Percentiles rank a stretch among this genome's conserved stretches.
These are phyloP conservation scores for Aspergillus hiratsukae DNA, from an alignment of 2,329 filamentous ascomycete genomes.

Conservation along the genomic window DNA sequence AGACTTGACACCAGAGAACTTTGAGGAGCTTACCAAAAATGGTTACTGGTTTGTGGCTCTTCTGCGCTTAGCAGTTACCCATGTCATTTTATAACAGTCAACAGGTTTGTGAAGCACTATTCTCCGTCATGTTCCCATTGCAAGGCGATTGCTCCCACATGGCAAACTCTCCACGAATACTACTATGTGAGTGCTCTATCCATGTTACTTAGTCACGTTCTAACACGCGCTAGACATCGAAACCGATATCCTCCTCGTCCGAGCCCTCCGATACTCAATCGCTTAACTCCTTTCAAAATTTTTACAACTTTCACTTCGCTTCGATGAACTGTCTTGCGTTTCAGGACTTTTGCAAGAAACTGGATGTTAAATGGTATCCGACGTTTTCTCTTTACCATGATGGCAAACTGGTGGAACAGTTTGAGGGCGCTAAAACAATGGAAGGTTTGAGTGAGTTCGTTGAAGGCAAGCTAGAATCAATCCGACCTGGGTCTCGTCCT, in stretches of 20 bases:
- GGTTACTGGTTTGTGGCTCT: constrained; percentile 46
- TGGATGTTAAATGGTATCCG: constrained; percentile 68
- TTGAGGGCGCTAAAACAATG: constrained; percentile 66
- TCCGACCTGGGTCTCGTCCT: constrained; percentile 76
- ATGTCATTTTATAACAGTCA: constrained; percentile 11
- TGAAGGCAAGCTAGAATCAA: constrained; percentile 70
- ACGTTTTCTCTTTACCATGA: constrained; percentile 76
- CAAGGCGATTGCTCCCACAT: constrained; percentile 72
- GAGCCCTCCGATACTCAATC: constrained; percentile 48
- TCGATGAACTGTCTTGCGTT: constrained; percentile 80
- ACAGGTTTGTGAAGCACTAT: constrained; percentile 51
- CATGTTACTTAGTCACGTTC: constrained; percentile 1
- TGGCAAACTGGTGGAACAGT: constrained; percentile 61
- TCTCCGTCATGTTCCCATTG: constrained; percentile 64
- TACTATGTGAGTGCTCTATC: constrained; percentile 54
- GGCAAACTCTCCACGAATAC: constrained; percentile 90
- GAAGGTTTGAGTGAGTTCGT: constrained; percentile 63
- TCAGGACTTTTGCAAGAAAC: constrained; percentile 68
- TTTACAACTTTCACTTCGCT: constrained; percentile 86
- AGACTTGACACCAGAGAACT: constrained; percentile 45
- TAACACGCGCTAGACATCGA: constrained; percentile 61
- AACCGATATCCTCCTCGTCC: constrained; percentile 55
- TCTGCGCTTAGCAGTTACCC: background rate
- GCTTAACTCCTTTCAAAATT: constrained; percentile 67
- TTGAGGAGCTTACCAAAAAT: constrained; percentile 46